phyloP scores from a whole-genome alignment of 2,329 filamentous ascomycete genomes.

The Byssothecium circinans region DNA sequence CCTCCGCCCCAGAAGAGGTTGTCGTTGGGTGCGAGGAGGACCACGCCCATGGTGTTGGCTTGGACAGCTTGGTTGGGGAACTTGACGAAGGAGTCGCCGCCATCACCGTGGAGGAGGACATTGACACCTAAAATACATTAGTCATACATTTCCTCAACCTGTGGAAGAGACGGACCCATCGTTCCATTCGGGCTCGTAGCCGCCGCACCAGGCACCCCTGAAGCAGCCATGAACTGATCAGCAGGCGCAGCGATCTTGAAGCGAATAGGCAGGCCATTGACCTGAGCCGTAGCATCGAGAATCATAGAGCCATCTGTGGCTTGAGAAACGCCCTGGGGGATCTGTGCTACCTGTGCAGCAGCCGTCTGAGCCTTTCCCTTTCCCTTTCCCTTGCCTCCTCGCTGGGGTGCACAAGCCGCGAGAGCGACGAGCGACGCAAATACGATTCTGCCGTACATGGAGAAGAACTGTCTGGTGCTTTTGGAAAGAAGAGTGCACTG shows the following conservation, averaged over 20 bases:
- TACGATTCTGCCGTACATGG: constrained; percentile 21
- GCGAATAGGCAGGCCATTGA: constrained; percentile 59
- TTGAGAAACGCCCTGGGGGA: constrained; percentile 39
- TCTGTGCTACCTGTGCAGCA: constrained; percentile 37
- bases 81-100: constrained; percentile 61
- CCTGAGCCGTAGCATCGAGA: constrained; percentile 56
- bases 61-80: constrained; percentile 60
- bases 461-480: background rate
- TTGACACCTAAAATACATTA: constrained; percentile 50
- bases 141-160: background rate
- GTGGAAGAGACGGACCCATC: constrained; percentile 28
- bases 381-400: constrained; percentile 15
- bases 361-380: constrained; percentile 27
- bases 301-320: constrained; percentile 60
- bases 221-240: constrained; percentile 54
- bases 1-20: constrained; percentile 62
- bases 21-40: constrained; percentile 56
- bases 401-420: constrained; percentile 26
- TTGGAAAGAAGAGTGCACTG: constrained; percentile 10
- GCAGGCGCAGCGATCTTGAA: constrained; percentile 60
- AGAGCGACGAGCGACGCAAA: constrained; percentile 24
- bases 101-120: constrained; percentile 62
- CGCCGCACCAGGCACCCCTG: constrained; percentile 53
- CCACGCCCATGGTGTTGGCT: constrained; percentile 55
- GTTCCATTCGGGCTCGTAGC: constrained; percentile 38